Percentiles rank a stretch among this genome's conserved stretches.
phyloP scores from a whole-genome alignment of 1,284 basidiomycete species.

The Tremellales sp. region DNA sequence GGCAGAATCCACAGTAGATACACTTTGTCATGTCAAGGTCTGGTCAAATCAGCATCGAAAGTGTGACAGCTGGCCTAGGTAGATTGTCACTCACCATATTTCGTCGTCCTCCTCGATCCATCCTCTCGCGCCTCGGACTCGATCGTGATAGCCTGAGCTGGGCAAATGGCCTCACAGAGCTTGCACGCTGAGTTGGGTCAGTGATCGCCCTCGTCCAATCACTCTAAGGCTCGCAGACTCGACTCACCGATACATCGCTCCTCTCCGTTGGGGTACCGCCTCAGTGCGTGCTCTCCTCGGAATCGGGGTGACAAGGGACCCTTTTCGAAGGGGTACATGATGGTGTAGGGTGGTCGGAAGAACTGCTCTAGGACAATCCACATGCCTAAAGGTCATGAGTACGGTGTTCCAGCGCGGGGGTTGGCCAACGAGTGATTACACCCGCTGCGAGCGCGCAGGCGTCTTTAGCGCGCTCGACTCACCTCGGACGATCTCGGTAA shows the following conservation, averaged over 20 bases:
- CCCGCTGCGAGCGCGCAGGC: not conserved
- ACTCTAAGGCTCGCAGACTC: too few species aligned
- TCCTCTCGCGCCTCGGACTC: slow-evolving; percentile 95
- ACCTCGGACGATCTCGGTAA: slow-evolving; percentile 97
- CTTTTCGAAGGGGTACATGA: slow-evolving; percentile 87
- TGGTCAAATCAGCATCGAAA: slow-evolving; percentile 47
- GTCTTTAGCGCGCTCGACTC: slow-evolving; percentile 28
- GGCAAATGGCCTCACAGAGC: slow-evolving; percentile 98
- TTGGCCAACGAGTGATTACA: too few species aligned
- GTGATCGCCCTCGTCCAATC: not conserved
- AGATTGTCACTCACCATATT: slow-evolving; percentile 63
- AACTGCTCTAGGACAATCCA: slow-evolving; percentile 99
- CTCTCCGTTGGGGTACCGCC: slow-evolving; percentile 96
- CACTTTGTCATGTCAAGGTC: slow-evolving; percentile 92
- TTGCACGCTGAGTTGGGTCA: slow-evolving; percentile 78
- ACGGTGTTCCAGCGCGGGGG: not conserved
- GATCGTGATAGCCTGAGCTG: slow-evolving; percentile 98
- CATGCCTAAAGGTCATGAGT: slow-evolving; percentile 64
- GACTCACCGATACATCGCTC: slow-evolving; percentile 92
- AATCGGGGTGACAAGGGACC: slow-evolving; percentile 96
- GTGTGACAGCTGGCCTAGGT: not conserved
- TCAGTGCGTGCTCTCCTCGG: slow-evolving; percentile 97
- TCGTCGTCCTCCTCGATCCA: slow-evolving; percentile 93
- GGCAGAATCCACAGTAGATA: slow-evolving; percentile 97
- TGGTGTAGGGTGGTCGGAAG: slow-evolving; percentile 93